Evolutionary conservation across 352 stramenopile species (phyloP), one percentile per base, ranked within the genome.

Genomic region (Phytopythium boreale): DNA sequence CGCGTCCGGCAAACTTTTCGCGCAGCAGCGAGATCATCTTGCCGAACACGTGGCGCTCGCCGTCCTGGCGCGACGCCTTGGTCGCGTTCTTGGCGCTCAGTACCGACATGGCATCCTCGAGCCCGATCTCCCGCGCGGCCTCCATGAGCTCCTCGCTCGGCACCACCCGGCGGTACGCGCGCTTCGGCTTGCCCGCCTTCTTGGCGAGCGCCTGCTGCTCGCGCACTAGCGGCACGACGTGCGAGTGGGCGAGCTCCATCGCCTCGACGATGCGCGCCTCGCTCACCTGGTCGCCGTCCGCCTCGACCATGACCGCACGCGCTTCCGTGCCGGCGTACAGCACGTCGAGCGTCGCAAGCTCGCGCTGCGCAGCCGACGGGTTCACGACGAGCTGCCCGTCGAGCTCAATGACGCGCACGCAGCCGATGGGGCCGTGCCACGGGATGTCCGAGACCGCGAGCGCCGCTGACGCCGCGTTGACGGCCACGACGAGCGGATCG

Each of bases 331-430:
- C 90, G 17, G 89, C 88, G 66, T 96, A 97, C 22, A 97, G 65
- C 53, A 97, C 67, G 69, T 96, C 79, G 26, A 96, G 81, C 44
- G 76, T 93, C 59, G 77, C 84, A 12, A 77, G 67, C 50, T 90
- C 81, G 37, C 82, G 83, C 66, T 96, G 86, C 26, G 72, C 69
- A 7, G 74, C 73, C 24, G 88, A 96, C 26, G 90, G 90, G 77
- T 99, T 98, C n/a, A 95, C 69, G n/a, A 99, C 79, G 29, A 98
- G 75, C 56, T 95, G 80, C 41, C 91, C 90, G 65, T 90, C 74
- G 24, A 95, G 71, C 36, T 94, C 79, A 10, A 87, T 84, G 11
- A 98, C 81, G 62, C 92, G 85, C 27, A 98, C 91, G 59, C 85
- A 95, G 34, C 89, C 96, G 1, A 98, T 79, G 12, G 91, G 92